Conservation (phyloP, 192 early-diverging fungal species). For the Umbelopsis sp. region DNA sequence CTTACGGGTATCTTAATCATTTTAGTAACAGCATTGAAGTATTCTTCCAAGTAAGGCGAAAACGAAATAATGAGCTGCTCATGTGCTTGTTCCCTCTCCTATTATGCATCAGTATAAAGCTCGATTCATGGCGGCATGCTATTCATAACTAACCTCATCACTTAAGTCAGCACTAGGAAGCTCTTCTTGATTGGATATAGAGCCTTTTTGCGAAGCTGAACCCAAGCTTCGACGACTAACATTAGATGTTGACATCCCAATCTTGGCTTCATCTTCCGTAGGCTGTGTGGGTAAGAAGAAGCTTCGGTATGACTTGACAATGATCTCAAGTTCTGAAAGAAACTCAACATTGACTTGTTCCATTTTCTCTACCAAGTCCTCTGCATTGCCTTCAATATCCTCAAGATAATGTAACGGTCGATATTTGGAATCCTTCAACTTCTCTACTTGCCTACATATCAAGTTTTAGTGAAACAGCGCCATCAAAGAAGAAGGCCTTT, state of each 20-base stretch:
- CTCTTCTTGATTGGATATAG: slow-evolving; percentile 4
- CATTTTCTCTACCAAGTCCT: not conserved
- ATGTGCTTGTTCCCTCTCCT: slow-evolving; percentile 15
- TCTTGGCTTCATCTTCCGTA: not conserved
- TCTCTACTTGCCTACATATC: slow-evolving; percentile 22
- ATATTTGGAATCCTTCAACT: slow-evolving; percentile 21
- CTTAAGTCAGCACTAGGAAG: slow-evolving; percentile 1
- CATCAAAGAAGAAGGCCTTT: not conserved
- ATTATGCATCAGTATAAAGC: not conserved
- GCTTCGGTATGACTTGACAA: not conserved
- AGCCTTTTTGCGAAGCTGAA: slow-evolving; percentile 14
- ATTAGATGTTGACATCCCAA: slow-evolving; percentile 5
- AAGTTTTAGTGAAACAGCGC: not conserved
- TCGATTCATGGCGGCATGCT: not conserved
- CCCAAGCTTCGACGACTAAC: slow-evolving; percentile 4
- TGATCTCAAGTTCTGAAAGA: slow-evolving; percentile 16
- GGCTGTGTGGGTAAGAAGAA: not conserved
- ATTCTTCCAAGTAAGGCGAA: not conserved
- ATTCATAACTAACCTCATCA: not conserved
- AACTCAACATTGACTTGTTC: not conserved
- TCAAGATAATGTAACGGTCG: not conserved
- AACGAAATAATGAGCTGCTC: not conserved
- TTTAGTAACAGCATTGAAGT: not conserved
- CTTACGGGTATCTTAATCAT: slow-evolving; percentile 11
- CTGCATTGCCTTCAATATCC: not conserved